Percentiles rank a stretch among this genome's conserved stretches.
phyloP scores from a whole-genome alignment of 2,329 filamentous ascomycete species.

The Alternaria longipes region DNA sequence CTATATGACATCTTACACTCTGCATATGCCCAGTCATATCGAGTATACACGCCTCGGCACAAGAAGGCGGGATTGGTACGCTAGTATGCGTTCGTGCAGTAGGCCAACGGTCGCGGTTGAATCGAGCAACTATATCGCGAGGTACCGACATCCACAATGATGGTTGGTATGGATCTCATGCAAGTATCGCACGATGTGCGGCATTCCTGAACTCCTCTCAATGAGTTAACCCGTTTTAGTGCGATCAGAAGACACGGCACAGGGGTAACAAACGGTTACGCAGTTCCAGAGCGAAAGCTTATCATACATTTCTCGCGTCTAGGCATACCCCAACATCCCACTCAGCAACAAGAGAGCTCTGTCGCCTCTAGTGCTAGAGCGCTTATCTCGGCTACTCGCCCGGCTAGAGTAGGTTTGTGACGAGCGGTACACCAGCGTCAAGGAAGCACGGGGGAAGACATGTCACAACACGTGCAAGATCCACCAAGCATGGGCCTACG shows the following conservation, averaged over 20 bases:
- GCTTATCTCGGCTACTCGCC: conserved; percentile 3
- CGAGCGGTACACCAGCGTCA: background rate
- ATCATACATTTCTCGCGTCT: background rate
- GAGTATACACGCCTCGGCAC: background rate
- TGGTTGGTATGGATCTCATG: conserved; percentile 9
- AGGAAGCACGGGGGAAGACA: conserved; percentile 2
- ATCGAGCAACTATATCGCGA: conserved; percentile 9
- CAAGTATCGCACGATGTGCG: conserved; percentile 15
- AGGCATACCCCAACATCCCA: background rate
- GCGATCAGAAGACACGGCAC: conserved; percentile 4
- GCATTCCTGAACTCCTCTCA: background rate
- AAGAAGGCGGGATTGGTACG: conserved; percentile 21
- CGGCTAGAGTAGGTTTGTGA: conserved; percentile 3
- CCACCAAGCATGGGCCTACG: background rate
- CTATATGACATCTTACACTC: background rate
- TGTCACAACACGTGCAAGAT: conserved; percentile 12
- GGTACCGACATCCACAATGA: conserved; percentile 1
- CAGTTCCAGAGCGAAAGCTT: background rate
- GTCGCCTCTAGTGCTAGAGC: background rate
- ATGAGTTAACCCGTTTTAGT: conserved; percentile 1
- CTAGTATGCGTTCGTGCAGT: conserved; percentile 26
- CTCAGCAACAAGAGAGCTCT: background rate
- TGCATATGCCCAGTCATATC: background rate
- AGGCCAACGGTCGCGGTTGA: conserved; percentile 28
- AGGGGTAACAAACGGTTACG: background rate